A percentile compares a stretch with the other conserved stretches of the same genome.
Evolutionary conservation across 148 eudicot species (phyloP).

Genomic region (Agrostemma githago): DNA sequence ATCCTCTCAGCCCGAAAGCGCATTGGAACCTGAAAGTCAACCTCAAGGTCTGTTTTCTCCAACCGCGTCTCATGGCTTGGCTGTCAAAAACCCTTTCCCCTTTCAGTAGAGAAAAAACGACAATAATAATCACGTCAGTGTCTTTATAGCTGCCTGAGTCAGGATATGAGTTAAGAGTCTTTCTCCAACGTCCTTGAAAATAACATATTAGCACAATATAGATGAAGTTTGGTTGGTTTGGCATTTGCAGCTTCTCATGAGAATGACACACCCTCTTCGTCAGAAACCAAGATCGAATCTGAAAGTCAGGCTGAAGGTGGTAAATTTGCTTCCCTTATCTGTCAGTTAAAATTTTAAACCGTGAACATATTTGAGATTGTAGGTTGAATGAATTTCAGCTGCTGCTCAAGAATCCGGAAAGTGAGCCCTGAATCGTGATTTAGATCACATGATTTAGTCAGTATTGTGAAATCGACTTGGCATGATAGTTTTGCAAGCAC

Average conservation of each 20-base stretch:
- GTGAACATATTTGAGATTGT: constrained; percentile 8
- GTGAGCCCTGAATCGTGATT: constrained; percentile 27
- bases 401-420: constrained; percentile 34
- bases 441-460: background rate
- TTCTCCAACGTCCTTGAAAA: background rate
- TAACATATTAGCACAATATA: background rate
- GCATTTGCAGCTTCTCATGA: constrained; percentile 22
- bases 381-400: constrained; percentile 28
- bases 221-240: constrained; percentile 5
- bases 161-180: background rate
- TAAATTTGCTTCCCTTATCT: background rate
- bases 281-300: constrained; percentile 20
- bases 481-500: background rate
- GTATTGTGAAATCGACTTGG: background rate
- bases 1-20: constrained; percentile 31
- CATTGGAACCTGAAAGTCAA: constrained; percentile 27
- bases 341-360: background rate
- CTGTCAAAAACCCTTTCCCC: background rate
- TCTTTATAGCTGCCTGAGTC: background rate
- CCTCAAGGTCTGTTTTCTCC: constrained; percentile 39
- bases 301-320: constrained; percentile 19
- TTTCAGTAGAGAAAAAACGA: background rate
- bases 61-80: background rate
- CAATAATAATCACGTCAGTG: background rate
- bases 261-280: constrained; percentile 10